Evolutionary conservation across 2,329 filamentous ascomycete species (phyloP).

Genomic region (Cladosporium sphaerospermum): DNA sequence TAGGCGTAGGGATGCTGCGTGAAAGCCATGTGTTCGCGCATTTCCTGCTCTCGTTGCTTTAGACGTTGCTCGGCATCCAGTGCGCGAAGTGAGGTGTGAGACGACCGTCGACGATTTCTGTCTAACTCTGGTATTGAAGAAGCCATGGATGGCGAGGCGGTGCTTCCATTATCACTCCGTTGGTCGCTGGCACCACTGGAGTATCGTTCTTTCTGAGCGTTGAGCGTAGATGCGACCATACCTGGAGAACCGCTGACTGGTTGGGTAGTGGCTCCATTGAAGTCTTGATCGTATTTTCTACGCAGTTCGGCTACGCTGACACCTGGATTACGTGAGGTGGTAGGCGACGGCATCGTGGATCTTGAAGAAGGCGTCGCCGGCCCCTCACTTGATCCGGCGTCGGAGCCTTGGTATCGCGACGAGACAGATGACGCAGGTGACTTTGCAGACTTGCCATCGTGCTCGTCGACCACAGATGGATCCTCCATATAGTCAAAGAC

Average conservation of each 20-base stretch:
- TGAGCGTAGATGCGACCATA: not conserved
- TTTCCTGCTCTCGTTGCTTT: slow-evolving; percentile 20
- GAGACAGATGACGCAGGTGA: slow-evolving; percentile 22
- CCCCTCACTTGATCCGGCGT: slow-evolving; percentile 26
- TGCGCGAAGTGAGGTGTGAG: not conserved
- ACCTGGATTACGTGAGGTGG: slow-evolving; percentile 16
- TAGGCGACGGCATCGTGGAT: slow-evolving; percentile 28
- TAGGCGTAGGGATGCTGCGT: slow-evolving; percentile 13
- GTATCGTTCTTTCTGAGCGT: not conserved
- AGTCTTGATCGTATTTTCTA: slow-evolving; percentile 24
- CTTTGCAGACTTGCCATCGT: slow-evolving; percentile 19
- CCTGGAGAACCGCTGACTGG: not conserved
- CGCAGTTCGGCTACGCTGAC: slow-evolving; percentile 26
- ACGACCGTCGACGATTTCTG: slow-evolving; percentile 1
- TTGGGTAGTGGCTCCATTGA: not conserved
- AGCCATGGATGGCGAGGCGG: slow-evolving; percentile 5
- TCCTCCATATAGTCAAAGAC: slow-evolving; percentile 27
- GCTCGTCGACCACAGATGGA: slow-evolving; percentile 15
- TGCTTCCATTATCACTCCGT: not conserved
- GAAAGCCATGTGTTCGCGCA: slow-evolving; percentile 21
- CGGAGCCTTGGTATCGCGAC: slow-evolving; percentile 27
- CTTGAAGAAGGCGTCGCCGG: slow-evolving; percentile 27
- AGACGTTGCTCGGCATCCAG: slow-evolving; percentile 15
- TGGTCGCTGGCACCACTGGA: not conserved
- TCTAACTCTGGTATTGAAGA: slow-evolving; percentile 3